Conservation (phyloP, 2,329 filamentous ascomycete genomes). For the Aureobasidium zeae region DNA sequence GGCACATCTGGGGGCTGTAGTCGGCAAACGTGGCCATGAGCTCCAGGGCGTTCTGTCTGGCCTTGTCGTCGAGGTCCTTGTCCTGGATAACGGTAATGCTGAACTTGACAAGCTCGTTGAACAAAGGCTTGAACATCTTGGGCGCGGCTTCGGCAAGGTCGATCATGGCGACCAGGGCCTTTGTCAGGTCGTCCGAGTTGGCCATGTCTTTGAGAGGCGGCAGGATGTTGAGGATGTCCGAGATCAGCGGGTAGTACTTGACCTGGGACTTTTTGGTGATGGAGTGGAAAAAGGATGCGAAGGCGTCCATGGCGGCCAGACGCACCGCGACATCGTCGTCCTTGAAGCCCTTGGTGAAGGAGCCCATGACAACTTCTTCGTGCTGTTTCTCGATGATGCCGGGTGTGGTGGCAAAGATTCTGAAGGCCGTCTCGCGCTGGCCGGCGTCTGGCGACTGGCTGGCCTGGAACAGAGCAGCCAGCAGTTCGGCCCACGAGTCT, state of each 20-base stretch:
- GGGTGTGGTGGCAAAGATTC: conserved; percentile 90
- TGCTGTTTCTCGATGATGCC: conserved; percentile 95
- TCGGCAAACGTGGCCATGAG: conserved; percentile 98
- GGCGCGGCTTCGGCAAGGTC: conserved; percentile 89
- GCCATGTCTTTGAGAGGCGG: conserved; percentile 86
- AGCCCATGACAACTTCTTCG: conserved; percentile 76
- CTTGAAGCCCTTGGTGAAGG: conserved; percentile 86
- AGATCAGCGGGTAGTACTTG: conserved; percentile 80
- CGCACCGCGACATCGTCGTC: conserved; percentile 72
- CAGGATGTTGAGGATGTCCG: conserved; percentile 87
- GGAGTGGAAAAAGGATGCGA: conserved; percentile 89
- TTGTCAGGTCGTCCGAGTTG: conserved; percentile 84
- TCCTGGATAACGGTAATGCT: conserved; percentile 90
- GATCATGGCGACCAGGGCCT: conserved; percentile 81
- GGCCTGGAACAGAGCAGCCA: conserved; percentile 76
- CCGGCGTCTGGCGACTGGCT: conserved; percentile 77
- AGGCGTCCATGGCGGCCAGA: conserved; percentile 91
- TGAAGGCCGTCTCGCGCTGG: conserved; percentile 84
- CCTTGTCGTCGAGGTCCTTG: conserved; percentile 83
- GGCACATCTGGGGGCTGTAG: conserved; percentile 87
- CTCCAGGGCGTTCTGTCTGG: conserved; percentile 89
- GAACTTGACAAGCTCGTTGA: conserved; percentile 86
- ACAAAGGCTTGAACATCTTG: conserved; percentile 96
- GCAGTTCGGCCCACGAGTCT: conserved; percentile 78
- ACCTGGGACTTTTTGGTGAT: conserved; percentile 77